Evolutionary conservation across 2,329 filamentous ascomycete genomes (phyloP), one percentile per base, ranked within the genome.

Genomic region (Verticillium nonalfalfae): DNA sequence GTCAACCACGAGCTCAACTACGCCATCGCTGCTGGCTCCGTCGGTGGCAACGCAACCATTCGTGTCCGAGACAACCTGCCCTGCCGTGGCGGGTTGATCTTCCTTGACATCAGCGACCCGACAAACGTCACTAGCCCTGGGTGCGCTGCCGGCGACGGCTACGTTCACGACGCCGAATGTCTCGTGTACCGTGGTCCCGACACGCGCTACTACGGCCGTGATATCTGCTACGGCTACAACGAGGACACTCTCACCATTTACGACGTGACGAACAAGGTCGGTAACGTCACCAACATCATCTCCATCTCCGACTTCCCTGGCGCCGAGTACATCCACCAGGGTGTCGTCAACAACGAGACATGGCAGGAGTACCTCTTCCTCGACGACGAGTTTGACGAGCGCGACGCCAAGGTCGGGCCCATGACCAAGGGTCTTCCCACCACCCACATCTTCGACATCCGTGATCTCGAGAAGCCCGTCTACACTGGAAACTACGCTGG

Each of bases 161-260:
- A 87, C 68, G 83, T 86, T 14, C 84, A 87, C 69, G 84, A 86
- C 66, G 84, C 84, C 2, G 83, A 87, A 71, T 86, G 84, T 69
- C 72, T 87, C 45, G 77, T 80, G 62, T 84, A 83, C 72, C 76
- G 75, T 18, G 81, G 81, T 0, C 80, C 81, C 0, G 79, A 84
- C 63, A 69, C 67, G 11, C 68, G 73, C 36, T 83, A 78, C 66
- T 66, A 70, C 2, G 80, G 79, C 59, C 74, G 71, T 26, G 79
- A 84, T 65, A 80, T 84, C 69, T 84, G 81, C 76, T 83, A 82
- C 67, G 80, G 79, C 39, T 84, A 82, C 75, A 83, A 83, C 69
- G 81, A 80, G 66, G 78, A 81, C 67, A 77, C 77, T 0, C 67
- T 81, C 59, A 81, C 79, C 58, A 80, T 82, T 64, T 82, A 79